Evolutionary conservation across 805 yeast species (phyloP), one percentile per base, ranked within the genome.

Genomic region (Yamadazyma akitaensis): DNA sequence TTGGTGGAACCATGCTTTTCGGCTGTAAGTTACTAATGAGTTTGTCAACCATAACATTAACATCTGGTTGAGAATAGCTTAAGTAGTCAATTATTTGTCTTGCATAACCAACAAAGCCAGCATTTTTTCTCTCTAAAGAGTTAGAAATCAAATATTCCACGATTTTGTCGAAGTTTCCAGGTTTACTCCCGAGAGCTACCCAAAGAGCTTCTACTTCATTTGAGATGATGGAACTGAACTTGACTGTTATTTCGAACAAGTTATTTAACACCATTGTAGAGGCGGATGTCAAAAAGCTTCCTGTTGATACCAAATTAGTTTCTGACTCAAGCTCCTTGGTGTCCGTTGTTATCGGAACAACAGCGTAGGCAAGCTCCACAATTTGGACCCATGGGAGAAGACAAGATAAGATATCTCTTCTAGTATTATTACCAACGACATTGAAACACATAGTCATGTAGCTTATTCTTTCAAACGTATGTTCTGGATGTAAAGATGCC

Each of bases 141-240:
- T 83, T 80, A 18, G 74, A 75, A 38, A 88, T 71, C 37, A 89
- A 70, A 58, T 82, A 94, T 38, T 83, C 85, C 58, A 88, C 65
- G 17, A 89, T 85, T 1, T 80, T 82, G 38, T 81, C 81, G 17
- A 84, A 83, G 56, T 92, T 90, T n/a, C 70, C 74, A 26, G 79
- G 75, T 25, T 79, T 76, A n/a, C 78, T 76, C 1, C 95, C 96
- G n/a, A 94, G 70, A 0, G 97, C 92, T 5, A 88, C 89, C 99
- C 99, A 94, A 18, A 94, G 65, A 0, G 96, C 96, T 62, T 91
- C 97, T 10, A 94, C 88, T 56, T 90, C 98, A 56, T 85, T 85
- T 37, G 88, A 88, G 54, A 88, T 81, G 12, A 74, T 72, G 40
- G 84, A 83, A 43, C 91, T 81, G 55, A 84, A 87, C 48, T 81